A percentile compares a stretch with the other conserved stretches of the same genome.
These are phyloP conservation scores for Cercospora sesami DNA, from an alignment of 2,329 filamentous ascomycete genomes.

Conservation along the genomic window DNA sequence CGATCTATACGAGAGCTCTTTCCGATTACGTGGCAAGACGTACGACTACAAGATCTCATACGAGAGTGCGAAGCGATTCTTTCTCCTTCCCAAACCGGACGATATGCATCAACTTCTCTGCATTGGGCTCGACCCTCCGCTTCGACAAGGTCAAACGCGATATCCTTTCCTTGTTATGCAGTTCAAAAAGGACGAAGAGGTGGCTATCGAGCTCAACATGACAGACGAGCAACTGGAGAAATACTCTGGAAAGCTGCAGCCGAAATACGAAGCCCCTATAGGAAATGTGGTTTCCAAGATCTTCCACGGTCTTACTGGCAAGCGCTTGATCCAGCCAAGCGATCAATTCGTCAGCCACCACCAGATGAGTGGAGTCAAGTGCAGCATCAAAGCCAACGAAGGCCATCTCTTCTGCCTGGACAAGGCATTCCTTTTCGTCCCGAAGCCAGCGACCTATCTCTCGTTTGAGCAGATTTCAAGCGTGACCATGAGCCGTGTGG, in stretches of 20 bases:
- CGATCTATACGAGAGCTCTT: conserved; percentile 98
- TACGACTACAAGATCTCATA: conserved; percentile 99
- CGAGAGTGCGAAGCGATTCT: conserved; percentile 97
- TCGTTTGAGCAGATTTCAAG: conserved; percentile 89
- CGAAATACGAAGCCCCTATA: conserved; percentile 90
- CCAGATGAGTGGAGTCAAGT: conserved; percentile 93
- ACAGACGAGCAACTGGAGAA: conserved; percentile 84
- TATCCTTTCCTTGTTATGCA: conserved; percentile 99
- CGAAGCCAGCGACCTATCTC: conserved; percentile 96
- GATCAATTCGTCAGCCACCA: conserved; percentile 95
- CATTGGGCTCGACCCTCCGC: conserved; percentile 87
- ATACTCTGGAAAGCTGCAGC: conserved; percentile 85
- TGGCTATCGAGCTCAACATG: conserved; percentile 94
- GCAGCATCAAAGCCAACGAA: conserved; percentile 99
- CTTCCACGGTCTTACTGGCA: conserved; percentile 89
- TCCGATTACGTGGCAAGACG: conserved; percentile 95
- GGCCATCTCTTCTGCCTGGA: conserved; percentile 96
- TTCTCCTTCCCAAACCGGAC: conserved; percentile 97
- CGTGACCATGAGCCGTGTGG: conserved; percentile 93
- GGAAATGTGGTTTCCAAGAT: conserved; percentile 93
- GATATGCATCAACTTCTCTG: conserved; percentile 94
- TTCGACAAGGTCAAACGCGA: conserved; percentile 94
- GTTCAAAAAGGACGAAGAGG: conserved; percentile 95
- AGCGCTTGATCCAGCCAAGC: conserved; percentile 90
- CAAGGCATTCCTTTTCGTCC: conserved; percentile 98